Percentiles rank a stretch among this genome's conserved stretches.
Conservation (phyloP, 2,329 filamentous ascomycete genomes). For the Colletotrichum lupini region DNA sequence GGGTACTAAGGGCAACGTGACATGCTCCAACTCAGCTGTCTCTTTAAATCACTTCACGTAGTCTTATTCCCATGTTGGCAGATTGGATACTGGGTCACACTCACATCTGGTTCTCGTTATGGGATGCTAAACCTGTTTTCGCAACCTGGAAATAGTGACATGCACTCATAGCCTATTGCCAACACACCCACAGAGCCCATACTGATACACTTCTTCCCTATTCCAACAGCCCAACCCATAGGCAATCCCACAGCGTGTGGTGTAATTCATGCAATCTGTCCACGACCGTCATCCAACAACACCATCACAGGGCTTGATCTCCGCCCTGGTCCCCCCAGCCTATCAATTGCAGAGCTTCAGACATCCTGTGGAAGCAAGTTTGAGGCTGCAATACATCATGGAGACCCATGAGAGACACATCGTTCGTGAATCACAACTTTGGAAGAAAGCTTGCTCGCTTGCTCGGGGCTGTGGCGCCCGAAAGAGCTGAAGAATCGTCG, state of each 20-base stretch:
- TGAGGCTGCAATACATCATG: not conserved
- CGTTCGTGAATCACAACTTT: not conserved
- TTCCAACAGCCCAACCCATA: not conserved
- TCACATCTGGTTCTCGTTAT: not conserved
- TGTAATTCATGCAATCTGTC: not conserved
- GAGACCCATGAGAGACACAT: not conserved
- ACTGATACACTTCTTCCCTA: not conserved
- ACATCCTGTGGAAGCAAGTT: not conserved
- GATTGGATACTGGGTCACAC: not conserved
- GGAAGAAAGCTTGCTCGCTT: not conserved
- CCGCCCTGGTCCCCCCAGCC: no score
- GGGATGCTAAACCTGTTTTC: not conserved
- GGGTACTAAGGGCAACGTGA: no score
- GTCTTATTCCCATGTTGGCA: no score
- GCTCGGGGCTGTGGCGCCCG: not conserved
- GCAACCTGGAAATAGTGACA: not conserved
- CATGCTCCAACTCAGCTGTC: no score
- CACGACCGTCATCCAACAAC: not conserved
- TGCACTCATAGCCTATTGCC: not conserved
- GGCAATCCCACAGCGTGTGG: not conserved
- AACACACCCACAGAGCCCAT: not conserved
- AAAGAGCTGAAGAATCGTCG: not conserved
- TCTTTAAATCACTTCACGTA: no score
- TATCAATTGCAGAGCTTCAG: not conserved
- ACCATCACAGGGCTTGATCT: not conserved